phyloP scores from a whole-genome alignment of 192 early-diverging fungal species.

The Backusella westeae region DNA sequence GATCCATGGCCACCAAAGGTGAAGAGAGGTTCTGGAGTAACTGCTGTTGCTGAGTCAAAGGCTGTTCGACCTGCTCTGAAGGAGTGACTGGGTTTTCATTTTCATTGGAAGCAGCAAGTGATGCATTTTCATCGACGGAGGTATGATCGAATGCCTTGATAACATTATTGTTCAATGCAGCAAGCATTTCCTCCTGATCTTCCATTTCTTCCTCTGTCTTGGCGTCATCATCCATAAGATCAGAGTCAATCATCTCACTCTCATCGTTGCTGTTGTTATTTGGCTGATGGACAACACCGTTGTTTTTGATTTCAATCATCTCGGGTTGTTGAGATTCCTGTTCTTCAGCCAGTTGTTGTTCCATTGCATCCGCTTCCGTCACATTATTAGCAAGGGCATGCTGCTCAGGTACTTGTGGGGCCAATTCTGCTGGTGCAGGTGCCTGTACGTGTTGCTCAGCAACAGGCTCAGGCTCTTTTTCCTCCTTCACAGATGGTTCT shows the following conservation, averaged over 20 bases:
- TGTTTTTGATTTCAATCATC: constrained; percentile 7
- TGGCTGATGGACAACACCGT: not conserved
- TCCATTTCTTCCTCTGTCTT: not conserved
- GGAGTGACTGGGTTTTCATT: not conserved
- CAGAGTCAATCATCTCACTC: not conserved
- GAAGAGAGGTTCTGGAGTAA: not conserved
- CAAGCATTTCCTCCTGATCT: not conserved
- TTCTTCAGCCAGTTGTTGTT: not conserved
- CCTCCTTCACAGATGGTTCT: not conserved
- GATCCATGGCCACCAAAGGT: constrained; percentile 21
- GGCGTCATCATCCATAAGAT: not conserved
- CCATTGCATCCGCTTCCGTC: not conserved
- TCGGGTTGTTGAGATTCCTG: not conserved
- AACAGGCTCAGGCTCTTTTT: not conserved
- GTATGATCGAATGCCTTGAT: constrained; percentile 13
- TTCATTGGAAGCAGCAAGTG: not conserved
- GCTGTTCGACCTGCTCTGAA: not conserved
- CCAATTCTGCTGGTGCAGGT: not conserved
- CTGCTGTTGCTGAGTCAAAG: not conserved
- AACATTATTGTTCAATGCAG: not conserved
- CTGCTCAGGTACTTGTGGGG: not conserved
- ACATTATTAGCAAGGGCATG: not conserved
- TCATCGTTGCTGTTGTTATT: not conserved
- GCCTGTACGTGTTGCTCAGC: not conserved
- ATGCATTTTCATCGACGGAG: not conserved